phyloP scores from a whole-genome alignment of 768 basidiomycete genomes.

The Ephemerocybe angulata region DNA sequence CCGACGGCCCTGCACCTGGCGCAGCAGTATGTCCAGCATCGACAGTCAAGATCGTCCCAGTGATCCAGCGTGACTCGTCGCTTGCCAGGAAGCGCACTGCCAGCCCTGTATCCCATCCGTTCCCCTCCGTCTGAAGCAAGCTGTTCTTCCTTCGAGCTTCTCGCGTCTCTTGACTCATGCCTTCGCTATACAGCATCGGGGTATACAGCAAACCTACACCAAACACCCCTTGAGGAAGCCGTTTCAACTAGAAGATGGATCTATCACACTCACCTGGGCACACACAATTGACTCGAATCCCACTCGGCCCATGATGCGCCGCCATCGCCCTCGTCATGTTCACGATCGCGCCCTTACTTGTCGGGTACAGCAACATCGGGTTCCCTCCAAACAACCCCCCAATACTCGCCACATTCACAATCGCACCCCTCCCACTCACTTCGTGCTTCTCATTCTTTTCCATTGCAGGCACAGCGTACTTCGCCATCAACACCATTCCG shows the following conservation, averaged over 20 bases:
- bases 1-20: constrained; percentile 9
- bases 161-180: constrained; percentile 34
- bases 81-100: constrained; percentile 39
- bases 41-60: constrained; percentile 36
- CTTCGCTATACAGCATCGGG: constrained; percentile 37
- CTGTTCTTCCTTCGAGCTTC: constrained; percentile 34
- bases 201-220: constrained; percentile 36
- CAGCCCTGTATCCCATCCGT: constrained; percentile 40
- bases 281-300: constrained; percentile 40
- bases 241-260: not conserved
- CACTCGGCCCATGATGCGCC: constrained; percentile 36
- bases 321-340: constrained; percentile 47
- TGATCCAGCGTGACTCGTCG: constrained; percentile 43
- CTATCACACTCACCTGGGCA: constrained; percentile 31
- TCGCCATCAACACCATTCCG: constrained; percentile 43
- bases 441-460: constrained; percentile 28
- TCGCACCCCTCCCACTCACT: constrained; percentile 33
- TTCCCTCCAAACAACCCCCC: constrained; percentile 36
- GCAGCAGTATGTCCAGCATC: constrained; percentile 40
- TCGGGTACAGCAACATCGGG: constrained; percentile 38
- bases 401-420: constrained; percentile 40
- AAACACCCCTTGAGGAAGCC: not conserved
- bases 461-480: constrained; percentile 42
- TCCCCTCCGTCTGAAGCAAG: constrained; percentile 39
- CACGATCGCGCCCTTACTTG: constrained; percentile 40